These are phyloP conservation scores for Curvularia eragrostidis DNA, from an alignment of 2,329 filamentous ascomycete genomes.

Conservation along the genomic window DNA sequence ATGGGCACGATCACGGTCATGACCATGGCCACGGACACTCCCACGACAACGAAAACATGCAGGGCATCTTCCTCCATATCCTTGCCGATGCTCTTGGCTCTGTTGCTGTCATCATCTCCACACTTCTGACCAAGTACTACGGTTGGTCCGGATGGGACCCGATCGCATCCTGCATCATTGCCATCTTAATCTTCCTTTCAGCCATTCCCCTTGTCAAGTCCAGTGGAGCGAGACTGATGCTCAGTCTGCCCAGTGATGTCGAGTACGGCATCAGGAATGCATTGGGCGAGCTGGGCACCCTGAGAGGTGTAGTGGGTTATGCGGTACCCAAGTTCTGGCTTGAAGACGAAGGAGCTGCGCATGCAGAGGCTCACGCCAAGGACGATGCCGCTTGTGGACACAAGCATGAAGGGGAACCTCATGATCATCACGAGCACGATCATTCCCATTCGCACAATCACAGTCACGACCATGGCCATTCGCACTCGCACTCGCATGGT, in stretches of 20 bases:
- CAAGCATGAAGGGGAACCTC: constrained; percentile 19
- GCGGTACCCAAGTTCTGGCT: constrained; percentile 91
- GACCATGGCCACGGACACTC: constrained; percentile 46
- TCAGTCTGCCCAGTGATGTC: constrained; percentile 81
- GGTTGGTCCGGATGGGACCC: constrained; percentile 96
- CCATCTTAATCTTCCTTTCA: constrained; percentile 89
- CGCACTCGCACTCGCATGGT: constrained; percentile 25
- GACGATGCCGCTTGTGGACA: constrained; percentile 43
- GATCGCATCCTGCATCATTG: constrained; percentile 90
- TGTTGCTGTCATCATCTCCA: constrained; percentile 91
- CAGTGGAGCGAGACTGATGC: constrained; percentile 80
- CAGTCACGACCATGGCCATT: constrained; percentile 34
- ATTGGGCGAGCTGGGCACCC: constrained; percentile 78
- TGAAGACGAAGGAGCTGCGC: constrained; percentile 66
- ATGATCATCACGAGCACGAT: constrained; percentile 24
- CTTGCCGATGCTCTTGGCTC: constrained; percentile 94
- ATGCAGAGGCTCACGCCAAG: constrained; percentile 53
- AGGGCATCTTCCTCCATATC: constrained; percentile 95
- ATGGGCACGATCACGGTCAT: constrained; percentile 40
- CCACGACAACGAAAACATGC: constrained; percentile 97
- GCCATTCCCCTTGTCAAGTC: constrained; percentile 86
- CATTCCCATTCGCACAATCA: constrained; percentile 26
- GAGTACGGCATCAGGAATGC: constrained; percentile 90
- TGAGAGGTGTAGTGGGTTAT: constrained; percentile 86
- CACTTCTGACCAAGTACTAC: constrained; percentile 82